Evolutionary conservation across 139 green algal species (phyloP), one percentile per base, ranked within the genome.

Genomic region (Picochlorum sp.): DNA sequence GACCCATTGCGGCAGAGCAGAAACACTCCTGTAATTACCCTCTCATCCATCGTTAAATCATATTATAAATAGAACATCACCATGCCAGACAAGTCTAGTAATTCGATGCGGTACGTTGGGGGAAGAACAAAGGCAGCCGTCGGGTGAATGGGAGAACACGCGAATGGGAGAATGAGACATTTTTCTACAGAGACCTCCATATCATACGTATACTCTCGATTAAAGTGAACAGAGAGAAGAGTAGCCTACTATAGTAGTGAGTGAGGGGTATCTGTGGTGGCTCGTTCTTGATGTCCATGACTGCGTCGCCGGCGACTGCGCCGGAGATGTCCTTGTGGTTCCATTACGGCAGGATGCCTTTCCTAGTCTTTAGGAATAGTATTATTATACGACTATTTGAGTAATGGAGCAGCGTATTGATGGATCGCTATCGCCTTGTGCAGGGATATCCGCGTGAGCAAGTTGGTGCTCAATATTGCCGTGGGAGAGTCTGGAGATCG

Each of bases 391-490:
- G 28, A 6, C 28, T 30, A 54, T 26, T 54, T 9, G 15, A 26
- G 47, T 54, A 54, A 30, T 30, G 28, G 47, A 54, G 6, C 16
- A 9, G 16, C 10, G 15, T 21, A 26, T 54, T 9, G 16, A 54
- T 24, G n/a, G 0, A 21, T 8, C 7, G 0, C 6, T 26, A 9
- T 21, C 23, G 32, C 15, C 7, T 65, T 15, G 41, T 61, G 57
- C 15, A 66, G 32, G 81, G 92, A 98, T 41, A 97, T 99, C 80
- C 88, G 88, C 76, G 93, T 99, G 47, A 68, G 85, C 38, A 99
- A 99, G 87, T 88, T 99, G 57, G 80, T 96, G 26, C 82, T 99
- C 15, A 99, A 99, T 88, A 96, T 95, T 79, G 94, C 77, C 68
- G 90, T 96, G 10, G 94, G 94, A 49, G 94, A 99, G 87, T 95